Percentiles rank a stretch among this genome's conserved stretches.
Conservation (phyloP, 768 basidiomycete species). For the Russula sp. region DNA sequence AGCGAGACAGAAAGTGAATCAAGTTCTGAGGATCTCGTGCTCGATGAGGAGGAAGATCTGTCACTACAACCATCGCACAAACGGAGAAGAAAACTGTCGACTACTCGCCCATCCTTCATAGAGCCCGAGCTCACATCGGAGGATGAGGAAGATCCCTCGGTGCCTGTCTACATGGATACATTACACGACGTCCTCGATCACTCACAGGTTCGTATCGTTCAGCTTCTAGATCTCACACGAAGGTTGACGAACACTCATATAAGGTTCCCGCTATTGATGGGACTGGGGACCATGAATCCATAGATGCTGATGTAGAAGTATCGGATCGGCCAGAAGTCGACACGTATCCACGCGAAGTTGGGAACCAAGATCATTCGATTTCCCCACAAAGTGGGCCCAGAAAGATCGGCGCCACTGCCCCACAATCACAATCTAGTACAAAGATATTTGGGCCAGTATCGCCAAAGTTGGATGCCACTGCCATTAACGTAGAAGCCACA, state of each 20-base stretch:
- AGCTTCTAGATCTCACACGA: background rate
- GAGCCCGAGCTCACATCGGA: slow-evolving; percentile 17
- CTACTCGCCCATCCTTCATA: background rate
- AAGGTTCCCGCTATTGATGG: background rate
- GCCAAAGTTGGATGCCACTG: slow-evolving; percentile 16
- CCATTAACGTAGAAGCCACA: slow-evolving; percentile 15
- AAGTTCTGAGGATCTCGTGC: slow-evolving; percentile 18
- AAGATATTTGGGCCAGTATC: background rate
- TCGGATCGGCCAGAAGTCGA: background rate
- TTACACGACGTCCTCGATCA: slow-evolving; percentile 2
- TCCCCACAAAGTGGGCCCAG: background rate
- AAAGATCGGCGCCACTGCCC: background rate
- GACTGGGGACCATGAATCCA: background rate
- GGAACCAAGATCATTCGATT: background rate
- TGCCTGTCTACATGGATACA: slow-evolving; percentile 25
- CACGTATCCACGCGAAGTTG: slow-evolving; percentile 1
- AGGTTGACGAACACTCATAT: slow-evolving; percentile 5
- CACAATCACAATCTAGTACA: background rate
- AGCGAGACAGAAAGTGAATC: slow-evolving; percentile 19
- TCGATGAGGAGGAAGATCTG: slow-evolving; percentile 30
- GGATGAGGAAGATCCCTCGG: slow-evolving; percentile 13
- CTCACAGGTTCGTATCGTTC: slow-evolving; percentile 14
- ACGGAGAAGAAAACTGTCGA: background rate
- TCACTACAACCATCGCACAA: slow-evolving; percentile 8
- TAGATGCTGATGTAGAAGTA: background rate